phyloP scores from a whole-genome alignment of 169 alveolate species.

The Babesia divergens region DNA sequence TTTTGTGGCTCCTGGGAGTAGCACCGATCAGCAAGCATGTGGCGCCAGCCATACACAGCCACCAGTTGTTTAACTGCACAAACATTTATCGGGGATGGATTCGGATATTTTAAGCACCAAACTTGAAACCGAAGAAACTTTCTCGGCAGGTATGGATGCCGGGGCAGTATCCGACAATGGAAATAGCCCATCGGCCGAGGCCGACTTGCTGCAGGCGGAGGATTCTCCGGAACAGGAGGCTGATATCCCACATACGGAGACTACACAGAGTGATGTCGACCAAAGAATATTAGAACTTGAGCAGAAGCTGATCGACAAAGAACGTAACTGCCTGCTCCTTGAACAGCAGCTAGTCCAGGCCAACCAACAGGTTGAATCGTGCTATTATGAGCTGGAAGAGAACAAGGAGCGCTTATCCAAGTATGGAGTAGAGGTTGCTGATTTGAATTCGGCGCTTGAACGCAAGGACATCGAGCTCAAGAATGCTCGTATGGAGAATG shows the following conservation, averaged over 20 bases:
- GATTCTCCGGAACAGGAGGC: not conserved
- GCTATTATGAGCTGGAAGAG: constrained; percentile 20
- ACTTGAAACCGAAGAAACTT: too few species aligned
- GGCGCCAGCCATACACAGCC: too few species aligned
- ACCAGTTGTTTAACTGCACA: too few species aligned
- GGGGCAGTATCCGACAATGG: not conserved
- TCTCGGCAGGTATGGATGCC: not conserved
- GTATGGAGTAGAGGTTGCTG: not conserved
- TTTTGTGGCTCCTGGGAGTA: too few species aligned
- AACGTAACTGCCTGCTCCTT: not conserved
- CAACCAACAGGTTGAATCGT: constrained; percentile 20
- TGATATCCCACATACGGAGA: not conserved
- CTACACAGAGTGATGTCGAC: not conserved
- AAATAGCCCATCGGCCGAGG: not conserved
- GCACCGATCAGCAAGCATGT: too few species aligned
- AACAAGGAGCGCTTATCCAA: not conserved
- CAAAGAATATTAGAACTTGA: too few species aligned
- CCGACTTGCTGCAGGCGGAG: not conserved
- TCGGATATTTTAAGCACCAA: too few species aligned
- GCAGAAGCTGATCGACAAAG: constrained; percentile 19
- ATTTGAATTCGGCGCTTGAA: not conserved
- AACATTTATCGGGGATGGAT: too few species aligned
- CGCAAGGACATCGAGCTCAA: not conserved
- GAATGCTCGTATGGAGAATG: not conserved
- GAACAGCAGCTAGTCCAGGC: constrained; percentile 32